Base-by-base conservation (phyloP, 805 yeast genomes). In the Zygosaccharomyces bisporus region DNA sequence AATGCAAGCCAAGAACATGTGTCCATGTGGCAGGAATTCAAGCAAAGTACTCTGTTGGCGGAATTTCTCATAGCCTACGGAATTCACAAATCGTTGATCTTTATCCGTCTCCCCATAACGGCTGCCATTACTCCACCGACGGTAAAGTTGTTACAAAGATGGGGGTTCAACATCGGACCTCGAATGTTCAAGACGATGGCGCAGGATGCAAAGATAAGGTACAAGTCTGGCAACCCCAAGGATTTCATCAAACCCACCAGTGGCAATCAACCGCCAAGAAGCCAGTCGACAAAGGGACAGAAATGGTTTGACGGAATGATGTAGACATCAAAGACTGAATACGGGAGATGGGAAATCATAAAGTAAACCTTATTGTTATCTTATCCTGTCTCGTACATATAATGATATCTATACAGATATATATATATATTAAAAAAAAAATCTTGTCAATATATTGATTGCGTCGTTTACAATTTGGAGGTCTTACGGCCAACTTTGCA, bases 21-120 rank as follows among this genome's bases (percentile, higher is more conserved):
- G 13, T 43, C 54, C 13, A 49, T 46, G 55, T 62, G 68, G 68
- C 51, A 51, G 35, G 41, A 46, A 13, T 34, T 59, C 33, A 62
- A 58, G 41, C 58, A 61, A 21, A 57, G 63, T 6, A 72, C 81
- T 44, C 61, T 88, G 59, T 61, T 86, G 74, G 84, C 97, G 0
- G 97, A 91, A 64, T 79, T 88, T 54, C 81, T 86, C 9, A 76
- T 93, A 41, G 98, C 98, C 0, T 93, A 93, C 62, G 96, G 96
- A 2, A 70, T 93, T 36, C 98, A 93, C 70, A 93, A 93, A 68
- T 78, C 90, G 4, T 73, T 93, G 50, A 76, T 91, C 18, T 78
- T 91, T 48, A 75, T 93, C 33, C 76, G 99, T 50, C 69, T 93
- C 4, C 99, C 99, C 10, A 64, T 88, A 23, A 84, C 97, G 0